Evolutionary conservation across 495 filamentous ascomycete species (phyloP), one percentile per base, ranked within the genome.

Genomic region (Xanthoparmelia taractica): DNA sequence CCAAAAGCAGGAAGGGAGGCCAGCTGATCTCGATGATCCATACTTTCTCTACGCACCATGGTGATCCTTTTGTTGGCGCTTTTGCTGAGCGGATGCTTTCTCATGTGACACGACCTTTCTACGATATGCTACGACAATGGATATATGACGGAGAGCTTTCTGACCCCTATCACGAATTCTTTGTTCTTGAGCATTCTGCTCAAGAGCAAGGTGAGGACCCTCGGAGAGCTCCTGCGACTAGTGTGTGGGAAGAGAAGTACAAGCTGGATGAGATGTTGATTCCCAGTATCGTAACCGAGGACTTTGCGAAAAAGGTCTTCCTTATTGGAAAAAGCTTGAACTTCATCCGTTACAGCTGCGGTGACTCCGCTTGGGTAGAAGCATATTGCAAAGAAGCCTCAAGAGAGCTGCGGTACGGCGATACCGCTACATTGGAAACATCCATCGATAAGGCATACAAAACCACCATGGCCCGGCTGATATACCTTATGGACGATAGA

Each of bases 221-320:
- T 37, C 77, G 78, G 38, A 84, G 86, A 60, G 88, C 86, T 67
- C 86, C 82, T 54, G 89, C 90, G 20, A 90, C 88, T 25, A 95
- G 89, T 60, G 95, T 97, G 18, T 99, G 95, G 95, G 92, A 97
- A 71, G 90, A 94, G 71, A 97, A 99, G 70, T 99, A 97, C 78
- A 87, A 88, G 70, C 78, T 97, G 48, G 85, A 89, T 65, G 83
- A 89, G 62, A 76, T 82, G 18, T 93, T 97, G 87, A 85, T 96
- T 25, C 95, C 95, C 8, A 90, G 86, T 40, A 96, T 99, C 65
- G 89, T 97, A 54, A 92, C 89, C 6, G 81, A 85, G 58, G 90
- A 96, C 37, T 97, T 97, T 75, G 90, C 94, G 0, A 88, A 94
- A 61, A 96, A 96, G 69, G 88, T 97, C 27, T 97, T 97, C 67